Evolutionary conservation across 108 stramenopile species (phyloP), one percentile per base, ranked within the genome.

Genomic region (Stephanodiscus minutulus): DNA sequence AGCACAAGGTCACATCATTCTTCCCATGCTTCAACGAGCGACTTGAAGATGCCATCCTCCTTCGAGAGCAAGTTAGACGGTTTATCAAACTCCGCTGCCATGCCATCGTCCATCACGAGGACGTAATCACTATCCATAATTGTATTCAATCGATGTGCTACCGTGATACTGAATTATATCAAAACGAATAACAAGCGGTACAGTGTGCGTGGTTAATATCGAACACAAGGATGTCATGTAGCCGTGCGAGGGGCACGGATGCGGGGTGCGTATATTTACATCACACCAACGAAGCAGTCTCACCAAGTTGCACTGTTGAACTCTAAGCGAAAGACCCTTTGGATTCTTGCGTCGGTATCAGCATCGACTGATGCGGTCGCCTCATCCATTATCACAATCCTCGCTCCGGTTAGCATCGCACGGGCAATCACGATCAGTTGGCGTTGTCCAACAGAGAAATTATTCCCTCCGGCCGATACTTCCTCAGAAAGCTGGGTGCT

Each of bases 361-460:
- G 84, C 88, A 66, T 98, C 98, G 7, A 98, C 90, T 13, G 94
- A 87, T 18, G 91, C 81, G 7, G 77, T 77, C 15, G 72, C 75
- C 71, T 98, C 98, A 80, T 99, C 98, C 86, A 97, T 93, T 39
- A 97, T 84, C 12, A 97, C 83, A 41, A 98, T 74, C 5, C 69
- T 83, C 3, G 86, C 69, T 17, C 84, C 76, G 18, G 82, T 68
- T 4, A 99, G 73, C 73, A 98, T 76, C 0, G 97, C 97, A 20
- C 99, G 82, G 8, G 96, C 98, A 75, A 99, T 91, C 43, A 97
- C 97, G 15, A 99, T 74, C 2, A 99, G 85, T 73, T 98, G 98
- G 33, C 99, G 83, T 73, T 99, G 95, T 20, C 99, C 99, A n/a
- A 96, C 89, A 24, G 86, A 87, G 46, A 88, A 92, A 81, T 99